Base-by-base conservation (phyloP, 768 basidiomycete species). In the Xerocomus spinulosus region DNA sequence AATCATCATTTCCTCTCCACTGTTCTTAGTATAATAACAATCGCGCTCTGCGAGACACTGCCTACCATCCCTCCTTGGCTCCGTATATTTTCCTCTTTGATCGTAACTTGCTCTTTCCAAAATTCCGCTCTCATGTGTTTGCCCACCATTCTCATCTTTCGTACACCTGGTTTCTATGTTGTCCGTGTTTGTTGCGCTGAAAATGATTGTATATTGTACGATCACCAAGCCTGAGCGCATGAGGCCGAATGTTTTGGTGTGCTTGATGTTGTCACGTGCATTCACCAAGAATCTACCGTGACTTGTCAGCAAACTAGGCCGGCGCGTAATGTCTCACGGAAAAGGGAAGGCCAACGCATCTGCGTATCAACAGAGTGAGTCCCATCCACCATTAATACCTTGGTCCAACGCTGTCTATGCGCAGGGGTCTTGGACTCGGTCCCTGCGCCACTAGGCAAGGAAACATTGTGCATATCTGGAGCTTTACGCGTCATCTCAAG, bases 371-470 rank as follows among this genome's bases (percentile, higher is more conserved):
- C 55, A 60, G 12, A 52, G 65, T 68, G 20, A 48, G 26, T 8
- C 18, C 4, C 26, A 7, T 34, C 7, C 26, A 18, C 29, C 14
- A 1, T 21, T 17, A 6, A 2, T 36, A 12, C 10, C 23, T 12
- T 43, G 13, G 32, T 25, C 15, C 54, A 39, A 59, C 20, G 4
- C n/a, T 24, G 28, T 17, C 3, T 10, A 0, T 42, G 5, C 3
- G 20, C 34, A 67, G 66, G 68, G 40, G 46, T 21, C 12, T 49
- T 55, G 46, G 35, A 48, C 18, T 69, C 72, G 3, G 63, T 68
- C 14, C 59, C 68, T 5, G 68, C 68, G 2, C 72, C 73, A 29
- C 54, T 69, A 57, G 70, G 72, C 67, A 54, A 4, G 39, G 33
- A 39, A 32, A 36, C 24, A 23, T 7, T 20, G 10, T 15, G 15